Percentiles rank a stretch among this genome's conserved stretches.
Conservation (phyloP, 352 stramenopile species). For the Pythium periplocum region DNA sequence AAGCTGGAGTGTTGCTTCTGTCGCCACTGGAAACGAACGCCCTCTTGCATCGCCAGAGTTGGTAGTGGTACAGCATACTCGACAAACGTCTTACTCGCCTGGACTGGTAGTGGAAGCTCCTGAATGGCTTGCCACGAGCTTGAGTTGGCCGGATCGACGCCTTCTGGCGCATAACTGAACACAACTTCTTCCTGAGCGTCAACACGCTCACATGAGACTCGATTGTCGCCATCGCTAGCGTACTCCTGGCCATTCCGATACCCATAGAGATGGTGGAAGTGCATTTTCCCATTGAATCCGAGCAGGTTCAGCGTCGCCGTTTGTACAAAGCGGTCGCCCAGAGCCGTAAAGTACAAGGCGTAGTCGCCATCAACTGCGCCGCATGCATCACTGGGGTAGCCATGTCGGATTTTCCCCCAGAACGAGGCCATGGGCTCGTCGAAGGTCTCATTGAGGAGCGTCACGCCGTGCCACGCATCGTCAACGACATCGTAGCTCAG, state of each 20-base stretch:
- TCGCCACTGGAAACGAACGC: constrained; percentile 50
- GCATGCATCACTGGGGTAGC: constrained; percentile 50
- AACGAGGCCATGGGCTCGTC: constrained; percentile 31
- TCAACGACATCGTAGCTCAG: constrained; percentile 28
- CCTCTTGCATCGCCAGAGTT: constrained; percentile 30
- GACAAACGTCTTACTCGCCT: neutral
- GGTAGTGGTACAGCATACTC: constrained; percentile 35
- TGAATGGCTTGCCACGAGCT: constrained; percentile 41
- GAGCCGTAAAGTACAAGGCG: constrained; percentile 59
- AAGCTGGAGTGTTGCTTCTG: constrained; percentile 72
- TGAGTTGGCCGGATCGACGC: constrained; percentile 24
- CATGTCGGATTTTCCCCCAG: constrained; percentile 50
- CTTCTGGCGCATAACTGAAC: constrained; percentile 36
- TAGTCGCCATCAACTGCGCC: constrained; percentile 30
- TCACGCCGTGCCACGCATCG: constrained; percentile 34
- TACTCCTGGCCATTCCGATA: constrained; percentile 39
- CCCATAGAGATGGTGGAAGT: constrained; percentile 66
- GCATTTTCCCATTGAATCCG: constrained; percentile 55
- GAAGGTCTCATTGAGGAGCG: constrained; percentile 60
- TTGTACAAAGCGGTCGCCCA: constrained; percentile 41
- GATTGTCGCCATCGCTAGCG: constrained; percentile 43
- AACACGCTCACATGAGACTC: constrained; percentile 45
- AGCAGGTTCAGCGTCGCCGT: constrained; percentile 38
- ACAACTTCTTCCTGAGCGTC: constrained; percentile 46
- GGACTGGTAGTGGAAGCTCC: constrained; percentile 23